These are phyloP conservation scores for Penicillium carneum DNA, from an alignment of 2,329 filamentous ascomycete species.

Conservation along the genomic window DNA sequence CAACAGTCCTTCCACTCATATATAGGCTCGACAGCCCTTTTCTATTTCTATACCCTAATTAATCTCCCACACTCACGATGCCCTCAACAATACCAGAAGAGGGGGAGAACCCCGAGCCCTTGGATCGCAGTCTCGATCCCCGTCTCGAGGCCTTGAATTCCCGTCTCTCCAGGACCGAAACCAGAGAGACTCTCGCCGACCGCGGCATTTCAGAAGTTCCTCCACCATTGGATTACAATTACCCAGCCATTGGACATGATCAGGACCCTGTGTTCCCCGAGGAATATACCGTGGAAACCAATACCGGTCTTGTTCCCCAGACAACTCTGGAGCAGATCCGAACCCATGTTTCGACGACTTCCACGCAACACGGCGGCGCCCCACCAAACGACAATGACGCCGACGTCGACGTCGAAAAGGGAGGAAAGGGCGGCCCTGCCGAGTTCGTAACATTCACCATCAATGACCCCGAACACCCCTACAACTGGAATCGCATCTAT, in stretches of 20 bases:
- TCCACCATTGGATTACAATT: conserved; percentile 40
- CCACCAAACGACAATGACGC: conserved; percentile 15
- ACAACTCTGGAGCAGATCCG: conserved; percentile 30
- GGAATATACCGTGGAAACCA: conserved; percentile 34
- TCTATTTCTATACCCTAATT: too few species aligned
- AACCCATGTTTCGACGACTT: conserved; percentile 24
- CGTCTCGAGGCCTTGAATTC: too few species aligned
- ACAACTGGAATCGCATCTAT: conserved; percentile 76
- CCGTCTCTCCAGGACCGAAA: conserved; percentile 24
- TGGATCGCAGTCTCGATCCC: neutral
- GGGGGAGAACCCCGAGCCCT: conserved; percentile 10
- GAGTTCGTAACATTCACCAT: conserved; percentile 68
- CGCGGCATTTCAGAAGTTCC: conserved; percentile 35
- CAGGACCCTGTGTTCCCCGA: conserved; percentile 34
- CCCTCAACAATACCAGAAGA: conserved; percentile 20
- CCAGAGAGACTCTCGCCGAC: conserved; percentile 34
- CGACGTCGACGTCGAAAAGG: conserved; percentile 40
- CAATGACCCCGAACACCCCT: conserved; percentile 74
- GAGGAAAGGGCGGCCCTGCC: conserved; percentile 22
- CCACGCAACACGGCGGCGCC: conserved; percentile 8
- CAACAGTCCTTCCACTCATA: neutral
- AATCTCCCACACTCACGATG: conserved; percentile 13
- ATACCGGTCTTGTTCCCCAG: conserved; percentile 34
- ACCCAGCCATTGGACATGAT: conserved; percentile 38
- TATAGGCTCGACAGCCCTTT: too few species aligned